phyloP scores from a whole-genome alignment of 805 yeast genomes.

The Ogataea ganodermae region DNA sequence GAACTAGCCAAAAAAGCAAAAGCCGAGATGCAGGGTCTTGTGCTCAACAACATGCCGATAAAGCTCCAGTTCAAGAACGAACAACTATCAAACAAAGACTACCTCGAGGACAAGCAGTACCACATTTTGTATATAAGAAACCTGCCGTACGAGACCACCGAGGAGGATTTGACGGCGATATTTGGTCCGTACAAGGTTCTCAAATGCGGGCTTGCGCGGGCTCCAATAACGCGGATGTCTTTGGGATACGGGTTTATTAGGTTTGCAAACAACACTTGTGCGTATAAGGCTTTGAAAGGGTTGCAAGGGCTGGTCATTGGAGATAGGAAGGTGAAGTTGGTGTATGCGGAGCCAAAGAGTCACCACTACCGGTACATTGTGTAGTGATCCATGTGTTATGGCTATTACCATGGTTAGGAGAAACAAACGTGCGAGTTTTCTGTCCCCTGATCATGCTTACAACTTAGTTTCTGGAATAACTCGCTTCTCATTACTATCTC shows the following conservation, averaged over 20 bases:
- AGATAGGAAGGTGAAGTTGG: slow-evolving; percentile 44
- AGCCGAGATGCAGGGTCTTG: slow-evolving; percentile 36
- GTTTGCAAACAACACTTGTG: slow-evolving; percentile 46
- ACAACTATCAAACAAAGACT: slow-evolving; percentile 1
- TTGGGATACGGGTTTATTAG: slow-evolving; percentile 66
- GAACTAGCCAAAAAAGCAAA: slow-evolving; percentile 28
- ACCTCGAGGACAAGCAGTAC: slow-evolving; percentile 18
- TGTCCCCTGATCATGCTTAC: no score
- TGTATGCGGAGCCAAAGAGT: slow-evolving; percentile 28
- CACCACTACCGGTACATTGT: slow-evolving; percentile 31
- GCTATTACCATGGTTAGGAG: no score
- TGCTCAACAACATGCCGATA: slow-evolving; percentile 32
- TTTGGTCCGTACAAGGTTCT: slow-evolving; percentile 31
- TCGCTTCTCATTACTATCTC: no score
- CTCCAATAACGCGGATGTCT: slow-evolving; percentile 31
- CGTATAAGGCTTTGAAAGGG: slow-evolving; percentile 46
- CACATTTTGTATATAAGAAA: slow-evolving; percentile 31
- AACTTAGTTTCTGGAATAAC: background rate
- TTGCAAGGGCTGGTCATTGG: slow-evolving; percentile 45
- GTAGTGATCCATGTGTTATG: background rate
- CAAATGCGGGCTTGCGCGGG: slow-evolving; percentile 31
- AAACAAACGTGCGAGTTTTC: no score
- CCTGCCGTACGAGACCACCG: slow-evolving; percentile 30
- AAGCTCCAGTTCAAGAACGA: slow-evolving; percentile 22
- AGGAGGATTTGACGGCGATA: slow-evolving; percentile 27